These are phyloP conservation scores for Apiotrichum mycotoxinovorans DNA, from an alignment of 1,284 basidiomycete species.

Conservation along the genomic window DNA sequence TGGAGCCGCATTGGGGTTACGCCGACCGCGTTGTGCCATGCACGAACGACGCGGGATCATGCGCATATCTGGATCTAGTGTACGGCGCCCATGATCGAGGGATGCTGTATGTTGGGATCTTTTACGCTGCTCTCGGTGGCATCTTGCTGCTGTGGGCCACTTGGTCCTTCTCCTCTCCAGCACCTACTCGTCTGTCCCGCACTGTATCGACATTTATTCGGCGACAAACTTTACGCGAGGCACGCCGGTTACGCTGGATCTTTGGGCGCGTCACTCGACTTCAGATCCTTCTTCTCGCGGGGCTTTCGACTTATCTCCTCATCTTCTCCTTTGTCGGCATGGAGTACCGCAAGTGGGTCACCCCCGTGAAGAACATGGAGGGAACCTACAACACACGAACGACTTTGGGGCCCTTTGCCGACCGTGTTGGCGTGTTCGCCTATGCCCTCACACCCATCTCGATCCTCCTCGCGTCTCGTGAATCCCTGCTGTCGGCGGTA, in stretches of 20 bases:
- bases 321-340: slow-evolving; percentile 36
- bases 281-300: slow-evolving; percentile 27
- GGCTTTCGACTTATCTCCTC: slow-evolving; percentile 23
- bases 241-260: slow-evolving; percentile 15
- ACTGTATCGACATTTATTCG: slow-evolving; percentile 11
- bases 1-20: slow-evolving; percentile 39
- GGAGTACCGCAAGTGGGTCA: slow-evolving; percentile 30
- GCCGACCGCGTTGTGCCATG: slow-evolving; percentile 31
- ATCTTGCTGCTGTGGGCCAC: slow-evolving; percentile 24
- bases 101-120: slow-evolving; percentile 32
- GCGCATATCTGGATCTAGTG: slow-evolving; percentile 37
- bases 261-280: slow-evolving; percentile 32
- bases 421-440: slow-evolving; percentile 32
- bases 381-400: slow-evolving; percentile 30
- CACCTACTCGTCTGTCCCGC: slow-evolving; percentile 1
- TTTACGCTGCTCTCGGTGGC: slow-evolving; percentile 26
- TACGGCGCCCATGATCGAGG: slow-evolving; percentile 32
- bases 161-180: not conserved
- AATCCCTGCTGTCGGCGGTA: slow-evolving; percentile 28
- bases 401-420: slow-evolving; percentile 26
- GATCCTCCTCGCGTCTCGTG: slow-evolving; percentile 31
- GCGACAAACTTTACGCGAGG: slow-evolving; percentile 19
- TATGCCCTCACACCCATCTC: slow-evolving; percentile 36
- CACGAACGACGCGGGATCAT: slow-evolving; percentile 33
- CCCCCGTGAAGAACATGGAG: slow-evolving; percentile 28